Percentiles rank a stretch among this genome's conserved stretches.
Evolutionary conservation across 2,329 filamentous ascomycete genomes (phyloP).

Genomic region (Thielaviopsis ethacetica): DNA sequence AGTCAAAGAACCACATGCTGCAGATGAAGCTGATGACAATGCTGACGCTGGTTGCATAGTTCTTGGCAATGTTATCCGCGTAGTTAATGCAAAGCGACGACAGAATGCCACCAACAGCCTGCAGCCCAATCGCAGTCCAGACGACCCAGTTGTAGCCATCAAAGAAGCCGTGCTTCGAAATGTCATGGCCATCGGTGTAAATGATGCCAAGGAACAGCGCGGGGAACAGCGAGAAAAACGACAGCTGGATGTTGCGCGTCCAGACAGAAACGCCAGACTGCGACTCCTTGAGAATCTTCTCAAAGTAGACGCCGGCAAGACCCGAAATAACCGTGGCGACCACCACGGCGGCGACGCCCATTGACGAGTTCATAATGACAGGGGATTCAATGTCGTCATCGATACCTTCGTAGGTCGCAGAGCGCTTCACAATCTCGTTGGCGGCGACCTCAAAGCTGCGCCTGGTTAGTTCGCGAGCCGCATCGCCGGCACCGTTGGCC

Average conservation of each 20-base stretch:
- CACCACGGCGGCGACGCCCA: conserved; percentile 65
- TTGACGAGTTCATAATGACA: conserved; percentile 34
- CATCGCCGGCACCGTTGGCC: conserved; percentile 29
- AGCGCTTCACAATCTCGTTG: conserved; percentile 37
- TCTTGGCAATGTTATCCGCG: conserved; percentile 66
- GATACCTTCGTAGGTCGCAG: conserved; percentile 84
- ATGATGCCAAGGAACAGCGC: conserved; percentile 74
- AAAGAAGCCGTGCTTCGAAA: conserved; percentile 78
- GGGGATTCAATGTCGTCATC: conserved; percentile 36
- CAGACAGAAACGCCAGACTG: conserved; percentile 61
- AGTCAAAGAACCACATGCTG: conserved; percentile 74
- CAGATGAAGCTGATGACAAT: conserved; percentile 76
- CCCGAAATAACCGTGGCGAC: conserved; percentile 67
- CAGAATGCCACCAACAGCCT: conserved; percentile 73
- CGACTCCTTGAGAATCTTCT: conserved; percentile 86
- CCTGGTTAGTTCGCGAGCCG: conserved; percentile 34
- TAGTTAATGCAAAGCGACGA: conserved; percentile 29
- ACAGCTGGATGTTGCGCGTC: conserved; percentile 88
- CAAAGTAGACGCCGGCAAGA: conserved; percentile 71
- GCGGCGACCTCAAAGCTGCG: conserved; percentile 22
- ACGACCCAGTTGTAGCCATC: conserved; percentile 87
- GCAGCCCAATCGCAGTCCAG: conserved; percentile 68
- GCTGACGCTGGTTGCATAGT: conserved; percentile 83
- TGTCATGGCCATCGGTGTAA: conserved; percentile 71
- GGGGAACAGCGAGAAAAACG: conserved; percentile 85